Evolutionary conservation across 2,329 filamentous ascomycete genomes (phyloP).

Genomic region (Fusarium multiceps): DNA sequence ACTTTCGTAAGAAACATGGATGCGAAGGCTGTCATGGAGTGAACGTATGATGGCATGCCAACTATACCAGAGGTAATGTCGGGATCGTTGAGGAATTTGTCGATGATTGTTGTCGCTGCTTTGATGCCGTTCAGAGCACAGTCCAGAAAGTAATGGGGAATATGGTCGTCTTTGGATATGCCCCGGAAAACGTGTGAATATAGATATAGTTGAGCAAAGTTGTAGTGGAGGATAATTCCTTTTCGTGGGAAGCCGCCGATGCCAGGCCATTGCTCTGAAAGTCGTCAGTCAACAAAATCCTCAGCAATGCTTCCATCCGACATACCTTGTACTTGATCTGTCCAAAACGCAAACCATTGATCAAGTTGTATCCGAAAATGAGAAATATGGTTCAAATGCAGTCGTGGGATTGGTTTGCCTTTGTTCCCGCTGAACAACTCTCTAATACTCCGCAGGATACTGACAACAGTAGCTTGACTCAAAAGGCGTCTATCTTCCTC

Average conservation of each 20-base stretch:
- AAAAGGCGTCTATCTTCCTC: conserved; percentile 67
- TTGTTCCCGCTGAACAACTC: conserved; percentile 68
- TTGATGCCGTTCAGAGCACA: conserved; percentile 48
- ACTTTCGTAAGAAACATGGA: conserved; percentile 64
- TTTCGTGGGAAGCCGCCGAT: conserved; percentile 56
- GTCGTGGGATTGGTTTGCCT: conserved; percentile 62
- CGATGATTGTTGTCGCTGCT: conserved; percentile 58
- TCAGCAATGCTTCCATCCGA: too few relatives aligned
- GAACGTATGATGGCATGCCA: conserved; percentile 63
- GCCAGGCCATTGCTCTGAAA: conserved; percentile 51
- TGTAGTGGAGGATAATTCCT: conserved; percentile 55
- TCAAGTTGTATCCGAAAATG: conserved; percentile 52
- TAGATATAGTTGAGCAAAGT: conserved; percentile 56
- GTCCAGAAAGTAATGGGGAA: conserved; percentile 52
- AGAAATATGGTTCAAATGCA: conserved; percentile 61
- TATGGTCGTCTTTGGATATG: conserved; percentile 48
- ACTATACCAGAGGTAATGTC: conserved; percentile 54
- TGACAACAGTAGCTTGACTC: conserved; percentile 68
- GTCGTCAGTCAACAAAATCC: not conserved
- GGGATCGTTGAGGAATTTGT: conserved; percentile 56
- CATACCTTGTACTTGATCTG: conserved; percentile 49
- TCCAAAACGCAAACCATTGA: conserved; percentile 55
- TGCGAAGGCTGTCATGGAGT: conserved; percentile 65
- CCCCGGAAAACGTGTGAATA: conserved; percentile 57
- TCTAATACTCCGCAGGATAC: conserved; percentile 66